Conservation (phyloP, 129 eudicot genomes). For the Rutidosis leptorrhynchoides region DNA sequence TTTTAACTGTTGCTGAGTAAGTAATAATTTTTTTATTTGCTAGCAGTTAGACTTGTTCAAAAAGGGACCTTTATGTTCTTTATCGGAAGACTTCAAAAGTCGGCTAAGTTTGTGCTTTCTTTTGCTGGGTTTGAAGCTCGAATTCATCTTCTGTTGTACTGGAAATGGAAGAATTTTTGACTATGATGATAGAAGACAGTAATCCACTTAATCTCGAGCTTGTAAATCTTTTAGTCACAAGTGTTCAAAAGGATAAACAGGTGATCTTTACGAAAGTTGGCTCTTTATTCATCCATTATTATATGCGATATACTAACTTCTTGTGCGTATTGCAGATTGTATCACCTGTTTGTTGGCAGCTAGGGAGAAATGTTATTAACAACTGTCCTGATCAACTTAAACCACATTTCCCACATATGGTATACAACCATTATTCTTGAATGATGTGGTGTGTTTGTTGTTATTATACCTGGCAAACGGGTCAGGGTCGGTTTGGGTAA, state of each 20-base stretch:
- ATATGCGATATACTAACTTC: not conserved
- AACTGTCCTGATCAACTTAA: slow-evolving; percentile 30
- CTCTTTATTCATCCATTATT: not conserved
- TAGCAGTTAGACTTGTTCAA: not conserved
- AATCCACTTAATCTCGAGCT: slow-evolving; percentile 34
- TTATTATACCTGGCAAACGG: too few relatives aligned
- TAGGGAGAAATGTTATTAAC: slow-evolving; percentile 40
- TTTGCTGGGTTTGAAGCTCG: slow-evolving; percentile 21
- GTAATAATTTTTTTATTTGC: not conserved
- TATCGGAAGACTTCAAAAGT: not conserved
- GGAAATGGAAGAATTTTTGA: slow-evolving; percentile 44
- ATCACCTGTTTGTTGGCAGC: slow-evolving; percentile 38
- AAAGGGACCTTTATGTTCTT: not conserved
- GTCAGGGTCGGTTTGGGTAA: too few relatives aligned
- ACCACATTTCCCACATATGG: slow-evolving; percentile 27
- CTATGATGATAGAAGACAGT: slow-evolving; percentile 37
- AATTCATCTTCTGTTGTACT: slow-evolving; percentile 28
- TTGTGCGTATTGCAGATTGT: slow-evolving; percentile 26
- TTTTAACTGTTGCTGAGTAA: slow-evolving; percentile 38
- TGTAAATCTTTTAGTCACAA: slow-evolving; percentile 29
- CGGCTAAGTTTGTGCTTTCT: not conserved
- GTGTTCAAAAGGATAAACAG: slow-evolving; percentile 36
- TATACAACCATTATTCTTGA: slow-evolving; percentile 20
- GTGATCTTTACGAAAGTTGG: slow-evolving; percentile 10
- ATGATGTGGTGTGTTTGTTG: too few relatives aligned